Evolutionary conservation across 768 basidiomycete genomes (phyloP), one percentile per base, ranked within the genome.

Genomic region (Russula compacta): DNA sequence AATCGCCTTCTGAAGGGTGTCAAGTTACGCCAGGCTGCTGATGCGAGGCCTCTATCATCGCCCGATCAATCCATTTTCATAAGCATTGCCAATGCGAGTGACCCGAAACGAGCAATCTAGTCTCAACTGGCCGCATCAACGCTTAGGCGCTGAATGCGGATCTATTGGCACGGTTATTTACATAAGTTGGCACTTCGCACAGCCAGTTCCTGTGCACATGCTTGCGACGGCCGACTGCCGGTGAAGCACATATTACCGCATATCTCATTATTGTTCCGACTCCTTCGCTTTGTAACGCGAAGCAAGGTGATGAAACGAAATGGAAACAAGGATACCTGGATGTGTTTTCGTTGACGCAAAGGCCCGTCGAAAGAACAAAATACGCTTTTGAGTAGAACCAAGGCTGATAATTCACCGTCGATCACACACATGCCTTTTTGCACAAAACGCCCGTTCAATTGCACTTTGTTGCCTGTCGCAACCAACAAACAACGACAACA

Each of bases 331-430:
- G 44, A 33, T 53, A 53, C 56, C 6, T 40, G 50, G 49, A 58
- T 29, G 51, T 14, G 32, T 32, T 36, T 53, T 43, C 57, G 61
- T 49, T 38, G 44, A 40, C 24, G 24, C 35, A 21, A 19, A 43
- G 11, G 32, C 17, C 36, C 44, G n/a, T 21, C 38, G 51, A 58
- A 58, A 62, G 46, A 24, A 62, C 61, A 63, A 58, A 53, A 36
- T 58, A 58, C 36, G 55, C 54, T 36, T 36, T 52, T 51, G 42
- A 46, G 42, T 52, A 56, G 32, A 58, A 53, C 12, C n/a, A 53
- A 44, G 51, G 43, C 46, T 21, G 24, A 58, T 47, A 63, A 54
- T 56, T 51, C n/a, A 51, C 54, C 24, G 32, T 11, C 56, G n/a
- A 39, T 35, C 14, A 52, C 56, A 58, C 40, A 58, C 61, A 63